Conservation (phyloP, 2,329 filamentous ascomycete genomes). For the Monilinia fructicola region DNA sequence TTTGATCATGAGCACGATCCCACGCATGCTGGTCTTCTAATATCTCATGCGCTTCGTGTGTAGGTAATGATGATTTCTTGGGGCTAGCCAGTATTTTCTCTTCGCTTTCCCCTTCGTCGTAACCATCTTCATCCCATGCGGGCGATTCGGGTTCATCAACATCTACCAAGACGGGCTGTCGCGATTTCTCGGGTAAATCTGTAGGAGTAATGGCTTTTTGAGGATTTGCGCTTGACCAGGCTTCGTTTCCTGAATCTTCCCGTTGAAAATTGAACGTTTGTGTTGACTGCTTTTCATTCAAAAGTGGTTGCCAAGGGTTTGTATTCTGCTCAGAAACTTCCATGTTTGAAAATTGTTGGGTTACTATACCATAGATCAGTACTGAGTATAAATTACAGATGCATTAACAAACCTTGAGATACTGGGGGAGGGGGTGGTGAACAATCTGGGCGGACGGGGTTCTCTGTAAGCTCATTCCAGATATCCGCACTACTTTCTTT, state of each 20-base stretch:
- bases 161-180: slow-evolving; percentile 35
- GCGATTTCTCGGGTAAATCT: slow-evolving; percentile 9
- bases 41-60: slow-evolving; percentile 30
- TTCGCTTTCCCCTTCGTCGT: slow-evolving; percentile 16
- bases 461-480: slow-evolving; percentile 33
- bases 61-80: slow-evolving; percentile 24
- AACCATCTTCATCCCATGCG: slow-evolving; percentile 40
- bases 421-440: slow-evolving; percentile 29
- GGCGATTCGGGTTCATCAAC: slow-evolving; percentile 38
- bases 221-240: slow-evolving; percentile 31
- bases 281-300: slow-evolving; percentile 30
- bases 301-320: slow-evolving; percentile 40
- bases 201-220: not conserved
- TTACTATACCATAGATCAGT: slow-evolving; percentile 21
- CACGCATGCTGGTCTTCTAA: slow-evolving; percentile 37
- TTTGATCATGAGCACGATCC: slow-evolving; percentile 31
- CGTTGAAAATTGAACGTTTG: slow-evolving; percentile 27
- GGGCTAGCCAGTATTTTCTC: not conserved
- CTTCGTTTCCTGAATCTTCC: slow-evolving; percentile 37
- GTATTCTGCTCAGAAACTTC: slow-evolving; percentile 34
- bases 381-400: not conserved
- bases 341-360: slow-evolving; percentile 34
- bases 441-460: slow-evolving; percentile 23
- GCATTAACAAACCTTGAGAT: slow-evolving; percentile 28
- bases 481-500: slow-evolving; percentile 37